Base-by-base conservation (phyloP, 306 rosid species). In the Gastrolobium villosum region DNA sequence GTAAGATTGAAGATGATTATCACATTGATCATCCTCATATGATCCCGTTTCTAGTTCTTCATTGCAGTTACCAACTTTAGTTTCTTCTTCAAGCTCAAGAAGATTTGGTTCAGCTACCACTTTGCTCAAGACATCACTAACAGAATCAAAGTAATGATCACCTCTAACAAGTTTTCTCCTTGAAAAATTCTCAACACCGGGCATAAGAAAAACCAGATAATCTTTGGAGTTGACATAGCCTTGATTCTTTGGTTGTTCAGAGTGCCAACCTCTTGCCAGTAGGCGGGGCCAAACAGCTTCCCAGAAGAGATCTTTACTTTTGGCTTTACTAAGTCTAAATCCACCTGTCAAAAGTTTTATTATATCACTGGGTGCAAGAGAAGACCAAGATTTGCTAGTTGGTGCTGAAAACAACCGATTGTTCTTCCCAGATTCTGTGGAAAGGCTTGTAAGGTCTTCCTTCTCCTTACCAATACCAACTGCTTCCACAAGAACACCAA, bases 211-310 rank as follows among this genome's bases (percentile, higher is more conserved):
- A 86, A 91, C 94, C 80, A 91, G 75, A 65, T 70, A 82, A 60
- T 86, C 68, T 57, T 84, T 84, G 64, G 90, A 78, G 71, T 78
- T 77, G 49, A 87, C 55, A 74, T 83, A 91, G 53, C 85, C 86
- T 62, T 82, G 93, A 80, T 84, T 76, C 68, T 82, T 86, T 9
- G 94, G 94, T 68, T 87, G 94, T 90, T 91, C 96, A 35, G 96
- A 89, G 79, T 89, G 93, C 96, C 96, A 91, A 57, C 96, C 96
- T 81, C 86, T 91, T 32, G 26, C 26, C 26, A 20, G 26, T 79
- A 90, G 82, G 65, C 92, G 94, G n/a, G 94, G 94, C 94, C 94
- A 91, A 66, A 91, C 92, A 66, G 96, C 96, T 76, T 89, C 94
- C 96, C 96, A 91, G 72, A 91, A 91, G 41, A 91, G 89, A 60